Percentiles rank a stretch among this genome's conserved stretches.
These are phyloP conservation scores for Solanum commersonii DNA, from an alignment of 257 asterid genomes.

Conservation along the genomic window DNA sequence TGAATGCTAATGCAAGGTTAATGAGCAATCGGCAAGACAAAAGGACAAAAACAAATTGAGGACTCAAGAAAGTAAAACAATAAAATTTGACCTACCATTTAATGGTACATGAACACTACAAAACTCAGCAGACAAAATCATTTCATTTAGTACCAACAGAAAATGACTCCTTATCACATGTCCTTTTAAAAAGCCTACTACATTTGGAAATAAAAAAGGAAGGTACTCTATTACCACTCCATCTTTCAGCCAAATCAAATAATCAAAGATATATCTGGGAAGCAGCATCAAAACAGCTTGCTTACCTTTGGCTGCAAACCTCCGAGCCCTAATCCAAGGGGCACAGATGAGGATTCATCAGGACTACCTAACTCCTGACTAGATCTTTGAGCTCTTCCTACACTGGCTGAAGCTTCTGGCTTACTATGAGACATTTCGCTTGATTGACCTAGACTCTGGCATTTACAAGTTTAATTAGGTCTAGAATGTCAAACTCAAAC, in stretches of 20 bases:
- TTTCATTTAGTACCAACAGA: background rate
- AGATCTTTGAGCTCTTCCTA: slow-evolving; percentile 25
- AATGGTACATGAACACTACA: background rate
- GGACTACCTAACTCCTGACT: slow-evolving; percentile 17
- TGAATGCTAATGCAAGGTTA: background rate
- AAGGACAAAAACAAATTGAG: background rate
- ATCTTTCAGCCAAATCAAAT: background rate
- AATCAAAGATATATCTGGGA: background rate
- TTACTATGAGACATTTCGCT: slow-evolving; percentile 1
- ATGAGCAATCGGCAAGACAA: background rate
- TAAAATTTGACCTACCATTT: background rate
- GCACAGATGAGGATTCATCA: slow-evolving; percentile 38
- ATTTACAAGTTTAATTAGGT: slow-evolving; percentile 3
- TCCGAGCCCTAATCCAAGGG: slow-evolving; percentile 79
- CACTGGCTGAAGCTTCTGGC: background rate
- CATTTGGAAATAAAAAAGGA: background rate
- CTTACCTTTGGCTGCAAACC: slow-evolving; percentile 76
- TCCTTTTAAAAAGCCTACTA: background rate
- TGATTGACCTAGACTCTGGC: slow-evolving; percentile 18
- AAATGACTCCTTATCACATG: background rate
- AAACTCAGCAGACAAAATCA: background rate
- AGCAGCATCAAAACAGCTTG: background rate
- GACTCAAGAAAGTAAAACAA: background rate
- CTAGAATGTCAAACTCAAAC: background rate
- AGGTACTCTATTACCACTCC: background rate